Evolutionary conservation across 2,329 filamentous ascomycete species (phyloP), one percentile per base, ranked within the genome.

Genomic region (Fusarium subglutinans): DNA sequence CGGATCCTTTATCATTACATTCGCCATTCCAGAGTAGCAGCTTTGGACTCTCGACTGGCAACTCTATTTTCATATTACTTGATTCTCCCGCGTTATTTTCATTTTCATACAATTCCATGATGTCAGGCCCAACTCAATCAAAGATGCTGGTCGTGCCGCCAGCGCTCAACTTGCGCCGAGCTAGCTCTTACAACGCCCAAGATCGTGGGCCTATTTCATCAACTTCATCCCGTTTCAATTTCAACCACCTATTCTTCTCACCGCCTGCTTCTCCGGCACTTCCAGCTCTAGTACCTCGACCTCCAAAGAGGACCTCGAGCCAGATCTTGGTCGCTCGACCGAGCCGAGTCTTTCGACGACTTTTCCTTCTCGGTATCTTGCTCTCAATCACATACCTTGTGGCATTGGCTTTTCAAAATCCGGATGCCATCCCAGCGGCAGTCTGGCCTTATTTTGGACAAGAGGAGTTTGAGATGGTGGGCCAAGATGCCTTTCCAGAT

Each of bases 231-330:
- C 85, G 89, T 53, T 91, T 91, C 81, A 90, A 84, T 81, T 91
- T 92, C 82, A 91, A 91, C 77, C 90, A 93, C 72, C 87, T 93
- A 44, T 84, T 91, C 75, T 91, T 90, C 81, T 91, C 89, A 33
- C 87, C 87, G 3, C 93, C 92, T 33, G 91, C 92, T 8, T 96
- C 91, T 5, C 93, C 92, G 5, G 89, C 90, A 72, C 87, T 95
- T 56, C 93, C 92, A 18, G 90, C 90, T 20, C 86, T 93, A 60
- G 85, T 92, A 41, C 90, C 90, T 20, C 87, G 91, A 70, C 89
- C 90, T 78, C 72, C 69, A 18, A 88, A 91, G 78, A 91, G 92
- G 82, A 88, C 90, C 55, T 85, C 86, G 26, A 83, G 85, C 48
- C 84, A 88, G n/a, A 76, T 80, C 24, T 70, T 83, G 57, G 77